Conservation (phyloP, 345 rosid species). For the Populus ilicifolia region DNA sequence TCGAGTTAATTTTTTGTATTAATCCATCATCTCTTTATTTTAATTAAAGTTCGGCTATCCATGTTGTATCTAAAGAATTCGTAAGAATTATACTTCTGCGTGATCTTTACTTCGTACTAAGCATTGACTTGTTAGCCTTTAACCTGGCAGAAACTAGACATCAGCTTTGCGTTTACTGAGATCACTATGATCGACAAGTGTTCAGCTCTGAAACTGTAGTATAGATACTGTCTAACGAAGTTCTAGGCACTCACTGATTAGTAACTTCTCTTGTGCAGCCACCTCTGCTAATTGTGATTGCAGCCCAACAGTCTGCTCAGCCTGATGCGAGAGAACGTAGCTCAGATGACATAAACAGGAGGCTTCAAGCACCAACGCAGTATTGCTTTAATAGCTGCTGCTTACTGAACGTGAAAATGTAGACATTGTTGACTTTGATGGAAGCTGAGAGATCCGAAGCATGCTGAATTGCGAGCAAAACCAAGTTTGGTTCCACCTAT, state of each 20-base stretch:
- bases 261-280: slow-evolving; percentile 56
- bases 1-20: too few relatives aligned
- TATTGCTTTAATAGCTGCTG: background rate
- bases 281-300: slow-evolving; percentile 57
- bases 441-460: slow-evolving; percentile 50
- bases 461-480: slow-evolving; percentile 37
- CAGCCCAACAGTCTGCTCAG: slow-evolving; percentile 32
- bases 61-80: too few relatives aligned
- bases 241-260: slow-evolving; percentile 58
- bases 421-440: slow-evolving; percentile 36
- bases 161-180: background rate
- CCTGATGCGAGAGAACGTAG: slow-evolving; percentile 29
- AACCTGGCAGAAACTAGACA: background rate
- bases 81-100: too few relatives aligned
- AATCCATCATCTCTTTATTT: too few relatives aligned
- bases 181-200: background rate
- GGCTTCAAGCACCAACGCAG: background rate
- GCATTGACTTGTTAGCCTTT: background rate
- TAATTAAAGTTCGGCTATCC: too few relatives aligned
- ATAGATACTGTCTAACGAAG: slow-evolving; percentile 42
- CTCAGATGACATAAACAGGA: background rate
- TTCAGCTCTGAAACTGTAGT: slow-evolving; percentile 41
- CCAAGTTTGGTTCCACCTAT: slow-evolving; percentile 44
- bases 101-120: too few relatives aligned
- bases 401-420: slow-evolving; percentile 43